Percentiles rank a stretch among this genome's conserved stretches.
These are phyloP conservation scores for Tulasnella sp. DNA, from an alignment of 768 basidiomycete genomes.

Conservation along the genomic window DNA sequence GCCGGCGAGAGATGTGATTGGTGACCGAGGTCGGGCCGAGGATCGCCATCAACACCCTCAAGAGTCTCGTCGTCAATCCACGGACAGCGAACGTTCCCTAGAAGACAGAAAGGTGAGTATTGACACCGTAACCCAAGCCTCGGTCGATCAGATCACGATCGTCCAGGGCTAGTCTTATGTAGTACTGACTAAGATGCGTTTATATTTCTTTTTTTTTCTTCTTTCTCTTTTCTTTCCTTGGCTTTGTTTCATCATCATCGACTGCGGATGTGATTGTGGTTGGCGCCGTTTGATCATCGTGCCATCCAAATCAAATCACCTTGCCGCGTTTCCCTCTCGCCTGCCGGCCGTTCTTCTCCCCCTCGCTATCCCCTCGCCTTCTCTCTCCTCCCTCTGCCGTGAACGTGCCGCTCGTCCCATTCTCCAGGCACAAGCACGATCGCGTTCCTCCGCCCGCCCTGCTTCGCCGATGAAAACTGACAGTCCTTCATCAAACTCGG, in stretches of 20 bases:
- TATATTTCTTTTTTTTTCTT: neutral
- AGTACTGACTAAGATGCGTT: slow-evolving; percentile 1
- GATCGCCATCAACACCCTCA: too few species aligned
- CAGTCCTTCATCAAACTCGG: neutral
- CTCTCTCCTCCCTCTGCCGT: neutral
- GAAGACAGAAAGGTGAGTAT: slow-evolving; percentile 3
- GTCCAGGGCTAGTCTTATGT: too few species aligned
- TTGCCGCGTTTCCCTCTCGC: too few species aligned
- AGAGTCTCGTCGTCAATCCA: too few species aligned
- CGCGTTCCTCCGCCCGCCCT: neutral
- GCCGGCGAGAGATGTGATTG: too few species aligned
- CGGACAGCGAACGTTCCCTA: neutral
- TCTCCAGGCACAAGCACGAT: too few species aligned
- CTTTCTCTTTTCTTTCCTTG: neutral
- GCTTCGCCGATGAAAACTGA: neutral
- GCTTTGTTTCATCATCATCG: neutral
- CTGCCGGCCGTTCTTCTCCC: slow-evolving; percentile 9
- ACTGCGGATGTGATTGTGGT: neutral
- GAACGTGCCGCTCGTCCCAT: neutral
- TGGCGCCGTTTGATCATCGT: neutral
- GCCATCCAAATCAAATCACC: neutral
- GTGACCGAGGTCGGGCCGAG: too few species aligned
- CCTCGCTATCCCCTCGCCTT: neutral
- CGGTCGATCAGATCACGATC: too few species aligned
- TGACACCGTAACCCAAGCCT: too few species aligned